Percentiles rank a stretch among this genome's conserved stretches.
Conservation (phyloP, 306 rosid genomes). For the Prunus mira region DNA sequence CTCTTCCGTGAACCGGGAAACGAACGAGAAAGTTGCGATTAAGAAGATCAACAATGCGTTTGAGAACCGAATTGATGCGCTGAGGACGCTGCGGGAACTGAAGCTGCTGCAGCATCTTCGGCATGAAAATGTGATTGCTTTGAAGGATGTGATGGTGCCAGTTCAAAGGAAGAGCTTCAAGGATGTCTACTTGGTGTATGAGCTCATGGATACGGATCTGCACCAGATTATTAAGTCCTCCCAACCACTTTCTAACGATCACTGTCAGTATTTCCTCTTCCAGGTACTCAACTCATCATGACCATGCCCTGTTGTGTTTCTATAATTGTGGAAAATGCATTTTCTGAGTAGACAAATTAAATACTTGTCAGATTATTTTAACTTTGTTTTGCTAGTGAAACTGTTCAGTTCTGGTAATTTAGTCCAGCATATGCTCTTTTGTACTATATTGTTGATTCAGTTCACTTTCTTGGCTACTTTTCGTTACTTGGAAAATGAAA, state of each 20-base stretch:
- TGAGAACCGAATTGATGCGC: slow-evolving; percentile 81
- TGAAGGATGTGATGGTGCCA: slow-evolving; percentile 94
- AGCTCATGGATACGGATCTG: slow-evolving; percentile 96
- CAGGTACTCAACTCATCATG: slow-evolving; percentile 55
- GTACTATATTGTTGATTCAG: not conserved
- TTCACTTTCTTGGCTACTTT: not conserved
- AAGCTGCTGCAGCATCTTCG: slow-evolving; percentile 87
- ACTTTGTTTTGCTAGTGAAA: not conserved
- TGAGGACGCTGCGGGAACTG: slow-evolving; percentile 78
- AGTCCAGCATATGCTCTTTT: not conserved
- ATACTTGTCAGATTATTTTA: not conserved
- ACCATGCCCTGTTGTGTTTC: not conserved
- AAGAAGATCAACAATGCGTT: slow-evolving; percentile 82
- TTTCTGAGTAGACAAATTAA: no score
- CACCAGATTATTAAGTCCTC: slow-evolving; percentile 92
- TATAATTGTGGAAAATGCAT: not conserved
- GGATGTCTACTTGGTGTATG: slow-evolving; percentile 91
- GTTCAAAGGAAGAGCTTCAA: slow-evolving; percentile 59
- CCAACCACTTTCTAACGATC: slow-evolving; percentile 76
- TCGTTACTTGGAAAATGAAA: not conserved
- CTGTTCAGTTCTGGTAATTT: not conserved
- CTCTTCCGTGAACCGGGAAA: slow-evolving; percentile 76
- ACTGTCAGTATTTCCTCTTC: slow-evolving; percentile 91
- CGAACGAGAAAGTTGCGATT: slow-evolving; percentile 82
- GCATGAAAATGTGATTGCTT: slow-evolving; percentile 78